These are phyloP conservation scores for Kuraishia hungarica DNA, from an alignment of 805 yeast genomes.

Conservation along the genomic window DNA sequence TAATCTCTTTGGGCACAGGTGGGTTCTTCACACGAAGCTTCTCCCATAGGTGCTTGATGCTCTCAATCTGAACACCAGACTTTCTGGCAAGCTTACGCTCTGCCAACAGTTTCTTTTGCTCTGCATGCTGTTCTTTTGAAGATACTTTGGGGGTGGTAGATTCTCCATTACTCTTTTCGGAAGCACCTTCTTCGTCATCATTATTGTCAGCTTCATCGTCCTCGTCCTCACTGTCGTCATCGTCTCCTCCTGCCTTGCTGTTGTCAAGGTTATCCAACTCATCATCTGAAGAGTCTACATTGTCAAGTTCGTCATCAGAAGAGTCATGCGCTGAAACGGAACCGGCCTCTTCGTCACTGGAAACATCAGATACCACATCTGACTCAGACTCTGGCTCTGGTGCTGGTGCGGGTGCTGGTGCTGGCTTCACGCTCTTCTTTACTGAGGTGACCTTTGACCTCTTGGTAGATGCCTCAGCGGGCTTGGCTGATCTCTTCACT, in stretches of 20 bases:
- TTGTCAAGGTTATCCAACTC: background rate
- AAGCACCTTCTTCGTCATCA: conserved; percentile 19
- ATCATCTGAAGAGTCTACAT: background rate
- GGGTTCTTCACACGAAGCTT: conserved; percentile 79
- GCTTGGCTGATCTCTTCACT: conserved; percentile 13
- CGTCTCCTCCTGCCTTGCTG: background rate
- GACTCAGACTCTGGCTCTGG: conserved; percentile 14
- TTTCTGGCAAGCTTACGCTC: conserved; percentile 85
- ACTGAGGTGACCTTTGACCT: background rate
- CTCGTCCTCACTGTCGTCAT: conserved; percentile 15
- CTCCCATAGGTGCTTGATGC: conserved; percentile 87
- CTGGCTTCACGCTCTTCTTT: background rate
- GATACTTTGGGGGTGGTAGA: conserved; percentile 37
- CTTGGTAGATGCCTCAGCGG: background rate
- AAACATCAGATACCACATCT: conserved; percentile 18
- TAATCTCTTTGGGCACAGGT: conserved; percentile 64
- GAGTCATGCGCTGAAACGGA: conserved; percentile 10
- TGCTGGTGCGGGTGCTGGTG: background rate
- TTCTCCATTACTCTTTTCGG: conserved; percentile 17
- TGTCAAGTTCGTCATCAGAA: conserved; percentile 16
- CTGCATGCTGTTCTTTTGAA: conserved; percentile 67
- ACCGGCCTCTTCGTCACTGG: background rate
- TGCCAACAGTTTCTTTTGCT: conserved; percentile 65
- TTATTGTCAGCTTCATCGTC: conserved; percentile 19
- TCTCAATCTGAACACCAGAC: conserved; percentile 79